Conservation (phyloP, 441 rosid genomes). For the Populus tomentosa region DNA sequence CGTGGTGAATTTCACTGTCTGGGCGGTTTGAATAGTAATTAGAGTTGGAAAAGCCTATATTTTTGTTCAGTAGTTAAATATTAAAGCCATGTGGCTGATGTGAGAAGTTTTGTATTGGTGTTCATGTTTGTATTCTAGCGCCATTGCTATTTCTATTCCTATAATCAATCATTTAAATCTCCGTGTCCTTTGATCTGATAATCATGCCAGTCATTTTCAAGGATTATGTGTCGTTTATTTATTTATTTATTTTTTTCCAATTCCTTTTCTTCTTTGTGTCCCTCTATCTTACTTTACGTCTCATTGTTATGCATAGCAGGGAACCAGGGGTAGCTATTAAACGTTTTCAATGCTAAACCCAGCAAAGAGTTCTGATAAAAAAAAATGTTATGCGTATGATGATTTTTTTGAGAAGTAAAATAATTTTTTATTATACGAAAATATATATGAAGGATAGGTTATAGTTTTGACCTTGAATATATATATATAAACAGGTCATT, state of each 20-base stretch:
- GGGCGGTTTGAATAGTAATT: background rate
- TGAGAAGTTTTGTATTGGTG: background rate
- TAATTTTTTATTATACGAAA: too few relatives aligned
- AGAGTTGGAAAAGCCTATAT: background rate
- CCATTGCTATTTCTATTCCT: background rate
- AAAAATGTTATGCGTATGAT: too few relatives aligned
- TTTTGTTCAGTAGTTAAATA: background rate
- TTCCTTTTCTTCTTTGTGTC: background rate
- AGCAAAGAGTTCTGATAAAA: background rate
- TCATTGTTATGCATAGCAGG: background rate
- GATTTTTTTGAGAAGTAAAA: too few relatives aligned
- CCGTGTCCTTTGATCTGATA: background rate
- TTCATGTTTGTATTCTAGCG: background rate
- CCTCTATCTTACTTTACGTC: background rate
- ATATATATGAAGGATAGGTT: too few relatives aligned
- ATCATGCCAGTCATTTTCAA: background rate
- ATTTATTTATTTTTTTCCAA: too few relatives aligned
- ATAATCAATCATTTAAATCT: background rate
- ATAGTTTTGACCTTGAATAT: too few relatives aligned
- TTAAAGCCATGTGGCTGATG: background rate
- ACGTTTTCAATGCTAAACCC: background rate
- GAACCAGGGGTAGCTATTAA: background rate
- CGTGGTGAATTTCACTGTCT: background rate
- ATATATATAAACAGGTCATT: too few relatives aligned
- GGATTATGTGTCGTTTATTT: background rate